Base-by-base conservation (phyloP, 495 filamentous ascomycete species). In the Amorphotheca resinae region DNA sequence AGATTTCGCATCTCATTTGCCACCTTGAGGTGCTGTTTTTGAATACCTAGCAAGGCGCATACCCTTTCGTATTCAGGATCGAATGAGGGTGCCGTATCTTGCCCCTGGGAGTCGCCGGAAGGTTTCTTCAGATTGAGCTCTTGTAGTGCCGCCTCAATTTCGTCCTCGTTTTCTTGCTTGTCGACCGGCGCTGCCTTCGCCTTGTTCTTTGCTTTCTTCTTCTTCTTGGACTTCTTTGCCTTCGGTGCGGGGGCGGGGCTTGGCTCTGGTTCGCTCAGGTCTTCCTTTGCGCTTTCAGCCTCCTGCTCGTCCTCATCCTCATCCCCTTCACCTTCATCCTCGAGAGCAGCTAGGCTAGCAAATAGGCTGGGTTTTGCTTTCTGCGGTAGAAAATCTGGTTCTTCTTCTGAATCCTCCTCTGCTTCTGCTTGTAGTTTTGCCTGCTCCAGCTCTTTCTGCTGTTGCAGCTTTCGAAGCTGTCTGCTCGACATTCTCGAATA, bases 1-100 rank as follows among this genome's bases (percentile, higher is more conserved):
- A 99, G 63, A 46, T 76, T 78, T 32, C 84, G 80, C 87, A 99
- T 95, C 62, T 99, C 91, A 51, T 94, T 93, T 4, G 74, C 69
- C 11, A 82, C 82, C 56, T 93, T 93, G 9, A 99, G 73, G 49
- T 83, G 75, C 46, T 80, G 73, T 1, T 82, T 73, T 34, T 91
- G 87, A 42, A 95, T 73, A 9, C 72, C 65, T 1, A 96, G 64
- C 22, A 93, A 64, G n/a, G 74, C 49, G 50, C 64, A 67, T 26
- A 76, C 56, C 57, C 65, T 34, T 42, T 67, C 48, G 9, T 63
- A 45, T 51, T 59, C 43, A 39, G 51, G 42, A 45, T 54, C 46
- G 28, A 56, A 26, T 23, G 31, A 38, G 25, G 23, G 57, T 33
- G n/a, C 51, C 25, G 33, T 52, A 36, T 14, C 38, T 22, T 3